Evolutionary conservation across 176 grass and related monocot species (phyloP), one percentile per base, ranked within the genome.

Genomic region (Rhipidocladum racemiflorum): DNA sequence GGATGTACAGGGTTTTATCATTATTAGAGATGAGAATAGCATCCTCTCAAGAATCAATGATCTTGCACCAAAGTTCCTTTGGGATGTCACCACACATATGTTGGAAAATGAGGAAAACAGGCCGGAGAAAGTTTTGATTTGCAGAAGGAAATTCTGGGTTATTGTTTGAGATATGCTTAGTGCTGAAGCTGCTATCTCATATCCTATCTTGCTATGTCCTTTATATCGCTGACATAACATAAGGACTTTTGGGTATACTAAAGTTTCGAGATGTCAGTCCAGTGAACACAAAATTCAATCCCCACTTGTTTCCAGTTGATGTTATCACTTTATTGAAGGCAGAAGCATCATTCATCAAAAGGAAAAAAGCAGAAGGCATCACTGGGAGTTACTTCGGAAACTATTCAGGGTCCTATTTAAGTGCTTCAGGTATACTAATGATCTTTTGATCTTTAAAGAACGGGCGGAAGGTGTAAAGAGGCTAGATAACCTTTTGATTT

Each of bases 121-220:
- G 25, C 74, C 39, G 1, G 91, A 95, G 50, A 65, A 85, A 74
- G 87, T 95, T 50, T 51, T 99, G 38, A 76, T 99, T 70, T 99
- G 75, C 68, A 89, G 89, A 79, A 99, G 91, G 89, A 99, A 95
- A 80, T 99, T 99, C 77, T 95, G 96, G 96, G 85, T 93, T 72
- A 85, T 99, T 36, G 57, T 90, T 81, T 95, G 83, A 99, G 82
- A 56, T 85, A 60, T 55, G 40, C 38, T 75, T 83, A 70, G 21
- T n/a, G 20, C 55, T 3, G 27, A 67, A 67, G 32, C 55, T 81
- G 17, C 59, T 36, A 34, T 42, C 10, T 46, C n/a, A 45, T 53
- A 21, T 40, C 45, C 30, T 51, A 84, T 43, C 61, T 7, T 63
- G 6, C 6, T 16, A 13, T 35, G 32, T 7, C 45, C 8, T 54